Base-by-base conservation (phyloP, 345 rosid genomes). In the Gossypium anomalum region DNA sequence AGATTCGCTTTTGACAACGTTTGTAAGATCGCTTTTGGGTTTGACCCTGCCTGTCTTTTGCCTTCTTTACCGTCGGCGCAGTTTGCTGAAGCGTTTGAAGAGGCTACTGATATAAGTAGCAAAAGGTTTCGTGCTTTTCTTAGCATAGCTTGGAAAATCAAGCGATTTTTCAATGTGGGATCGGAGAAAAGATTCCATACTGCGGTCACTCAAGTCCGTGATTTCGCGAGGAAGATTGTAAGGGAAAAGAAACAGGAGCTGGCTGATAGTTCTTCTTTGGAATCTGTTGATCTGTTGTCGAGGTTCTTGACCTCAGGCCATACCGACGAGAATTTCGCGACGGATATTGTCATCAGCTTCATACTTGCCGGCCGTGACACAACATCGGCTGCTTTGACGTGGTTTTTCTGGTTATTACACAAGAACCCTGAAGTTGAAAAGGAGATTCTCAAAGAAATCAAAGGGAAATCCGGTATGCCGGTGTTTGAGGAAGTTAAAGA, bases 1-100 rank as follows among this genome's bases (percentile, higher is more conserved):
- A 61, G 96, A 59, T 92, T 94, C 71, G 84, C 89, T 10, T 92
- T 92, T 15, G 96, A 90, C 78, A 89, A 88, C 44, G 86, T 89
- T 0, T 94, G 97, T 75, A 86, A 84, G 64, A 85, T 90, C 10
- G 97, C 94, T 2, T 92, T 90, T 38, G 88, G 91, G 67, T 86
- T 84, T 8, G 98, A 92, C 75, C 88, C 92, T 0, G 86, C 77
- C 4, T 90, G 78, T 71, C 67, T 94, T 23, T 71, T 79, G 60
- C 88, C 87, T 20, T 77, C 84, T 67, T 78, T 90, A 0, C 80
- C 85, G 2, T 78, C 63, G 45, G 77, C 85, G 2, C 48, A 70
- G 22, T 80, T 86, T 34, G 83, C 85, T 0, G 48, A 73, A 34
- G 83, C 87, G 0, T 87, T 86, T 66, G 89, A 87, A 56, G 86